Base-by-base conservation (phyloP, 2,329 filamentous ascomycete genomes). In the Chaetomiaceae sp. region DNA sequence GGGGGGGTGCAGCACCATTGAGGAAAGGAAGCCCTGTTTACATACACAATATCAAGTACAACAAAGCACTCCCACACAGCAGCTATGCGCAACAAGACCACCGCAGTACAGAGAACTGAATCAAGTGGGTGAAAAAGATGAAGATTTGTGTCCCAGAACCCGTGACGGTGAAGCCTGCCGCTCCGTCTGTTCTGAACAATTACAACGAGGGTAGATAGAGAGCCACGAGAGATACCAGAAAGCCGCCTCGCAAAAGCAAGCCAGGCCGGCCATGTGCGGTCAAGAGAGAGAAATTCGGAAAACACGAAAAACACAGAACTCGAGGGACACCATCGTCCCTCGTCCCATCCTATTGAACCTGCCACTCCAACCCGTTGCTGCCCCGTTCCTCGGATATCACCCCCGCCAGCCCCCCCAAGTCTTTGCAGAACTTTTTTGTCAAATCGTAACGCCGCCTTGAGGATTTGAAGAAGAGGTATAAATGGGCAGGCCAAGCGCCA, bases 131-230 rank as follows among this genome's bases (percentile, higher is more conserved):
- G n/a, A n/a, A n/a, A 45, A 45, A 42, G n/a, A 15, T 15, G 17
- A 17, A 10, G 39, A 45, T 9, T 15, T 17, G 37, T 45, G 26
- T 42, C 20, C 45, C 40, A 48, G 22, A 48, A 40, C 45, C 29
- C 35, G 22, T n/a, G 40, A 33, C 45, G 40, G 40, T 30, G 34
- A 35, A 48, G 29, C 45, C 45, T 43, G 45, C 30, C 24, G 39
- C 40, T 35, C 45, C 45, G 45, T 30, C 40, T 30, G 40, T 11
- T 35, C 45, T 40, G 29, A 39, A 44, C 39, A 36, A 48, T 48
- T 48, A 48, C 45, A 48, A 48, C 36, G 40, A 48, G 36, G 19
- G 40, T 48, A 48, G n/a, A 43, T n/a, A n/a, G 39, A 43, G 35
- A 37, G 19, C 34, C 22, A 34, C 32, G 6, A 38, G 27, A 18